These are phyloP conservation scores for Pichia pseudocactophila DNA, from an alignment of 805 yeast genomes.

Conservation along the genomic window DNA sequence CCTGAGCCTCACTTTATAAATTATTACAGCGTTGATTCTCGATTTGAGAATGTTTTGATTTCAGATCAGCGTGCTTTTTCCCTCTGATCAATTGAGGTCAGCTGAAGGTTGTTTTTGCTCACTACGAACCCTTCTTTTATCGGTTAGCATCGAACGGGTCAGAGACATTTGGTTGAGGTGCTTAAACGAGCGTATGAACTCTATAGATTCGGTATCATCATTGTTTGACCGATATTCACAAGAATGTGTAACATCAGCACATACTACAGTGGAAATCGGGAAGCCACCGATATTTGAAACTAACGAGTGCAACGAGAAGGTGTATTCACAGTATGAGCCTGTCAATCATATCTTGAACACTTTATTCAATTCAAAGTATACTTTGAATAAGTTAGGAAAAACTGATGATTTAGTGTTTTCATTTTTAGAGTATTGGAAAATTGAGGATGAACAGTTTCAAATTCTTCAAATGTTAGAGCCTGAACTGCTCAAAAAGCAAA, in stretches of 20 bases:
- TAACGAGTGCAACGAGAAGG: not conserved
- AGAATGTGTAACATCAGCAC: not conserved
- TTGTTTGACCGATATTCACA: constrained; percentile 2
- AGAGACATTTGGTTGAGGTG: no score
- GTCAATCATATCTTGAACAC: constrained; percentile 2
- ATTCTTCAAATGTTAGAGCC: constrained; percentile 2
- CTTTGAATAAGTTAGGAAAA: not conserved
- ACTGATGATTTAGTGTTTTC: not conserved
- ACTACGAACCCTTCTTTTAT: no score
- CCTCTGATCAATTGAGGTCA: no score
- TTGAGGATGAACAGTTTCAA: constrained; percentile 1
- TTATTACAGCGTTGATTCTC: no score
- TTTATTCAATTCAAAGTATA: not conserved
- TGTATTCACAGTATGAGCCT: constrained; percentile 8
- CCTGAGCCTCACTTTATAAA: no score
- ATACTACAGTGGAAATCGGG: not conserved
- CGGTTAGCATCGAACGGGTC: no score
- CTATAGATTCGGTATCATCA: constrained; percentile 2
- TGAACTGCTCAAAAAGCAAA: not conserved
- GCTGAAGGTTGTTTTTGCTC: no score
- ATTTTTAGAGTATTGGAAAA: constrained; percentile 3
- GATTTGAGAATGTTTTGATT: no score
- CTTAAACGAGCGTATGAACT: not conserved
- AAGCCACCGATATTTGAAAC: not conserved
- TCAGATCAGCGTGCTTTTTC: no score